phyloP scores from a whole-genome alignment of 2,329 filamentous ascomycete species.

The Myriosclerotinia scirpicola region DNA sequence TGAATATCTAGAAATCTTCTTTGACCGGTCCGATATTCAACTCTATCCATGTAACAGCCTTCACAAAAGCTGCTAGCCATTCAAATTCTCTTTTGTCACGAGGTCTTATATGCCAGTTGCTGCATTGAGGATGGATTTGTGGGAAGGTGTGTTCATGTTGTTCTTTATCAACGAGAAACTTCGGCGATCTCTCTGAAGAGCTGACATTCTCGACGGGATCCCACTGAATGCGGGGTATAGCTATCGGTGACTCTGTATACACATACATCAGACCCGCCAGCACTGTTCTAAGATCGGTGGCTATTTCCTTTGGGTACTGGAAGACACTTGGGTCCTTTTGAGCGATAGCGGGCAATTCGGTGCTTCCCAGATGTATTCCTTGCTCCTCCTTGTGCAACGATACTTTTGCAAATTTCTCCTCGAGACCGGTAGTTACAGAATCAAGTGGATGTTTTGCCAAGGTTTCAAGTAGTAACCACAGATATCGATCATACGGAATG shows the following conservation, averaged over 20 bases:
- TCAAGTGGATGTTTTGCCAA: constrained; percentile 7
- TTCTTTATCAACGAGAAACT: neutral
- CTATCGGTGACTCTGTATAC: neutral
- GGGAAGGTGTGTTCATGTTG: neutral
- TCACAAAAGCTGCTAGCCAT: constrained; percentile 29
- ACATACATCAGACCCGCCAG: constrained; percentile 13
- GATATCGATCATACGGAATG: constrained; percentile 19
- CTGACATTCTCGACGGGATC: neutral
- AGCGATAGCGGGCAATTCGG: too few species aligned
- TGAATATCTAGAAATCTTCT: neutral
- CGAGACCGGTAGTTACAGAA: neutral
- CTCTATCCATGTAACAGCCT: constrained; percentile 30
- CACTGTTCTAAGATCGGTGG: neutral
- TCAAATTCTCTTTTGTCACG: constrained; percentile 27
- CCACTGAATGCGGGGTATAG: neutral
- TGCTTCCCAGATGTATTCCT: neutral
- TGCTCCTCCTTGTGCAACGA: neutral
- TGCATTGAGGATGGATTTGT: neutral
- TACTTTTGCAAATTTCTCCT: neutral
- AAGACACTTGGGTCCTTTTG: neutral
- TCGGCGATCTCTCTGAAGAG: constrained; percentile 9
- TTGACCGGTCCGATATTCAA: constrained; percentile 8
- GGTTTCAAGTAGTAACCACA: constrained; percentile 9
- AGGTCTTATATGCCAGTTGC: neutral
- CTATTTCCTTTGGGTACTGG: constrained; percentile 3